Conservation (phyloP, 2,329 filamentous ascomycete genomes). For the Alternaria dauci region DNA sequence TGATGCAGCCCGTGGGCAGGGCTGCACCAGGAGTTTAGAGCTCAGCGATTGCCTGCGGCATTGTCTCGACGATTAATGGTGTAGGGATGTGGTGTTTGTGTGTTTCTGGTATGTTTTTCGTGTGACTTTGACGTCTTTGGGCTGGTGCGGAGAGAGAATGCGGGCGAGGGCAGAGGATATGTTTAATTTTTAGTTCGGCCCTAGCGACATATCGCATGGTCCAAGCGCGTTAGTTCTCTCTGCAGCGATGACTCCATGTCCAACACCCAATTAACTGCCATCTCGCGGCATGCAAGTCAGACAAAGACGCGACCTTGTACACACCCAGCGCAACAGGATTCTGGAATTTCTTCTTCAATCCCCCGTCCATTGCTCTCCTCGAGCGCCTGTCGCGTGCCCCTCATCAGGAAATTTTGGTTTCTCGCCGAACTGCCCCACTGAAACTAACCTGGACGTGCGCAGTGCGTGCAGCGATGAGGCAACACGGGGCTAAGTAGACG, state of each 20-base stretch:
- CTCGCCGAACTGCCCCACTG: slow-evolving; percentile 40
- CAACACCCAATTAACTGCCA: slow-evolving; percentile 20
- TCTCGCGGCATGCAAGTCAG: slow-evolving; percentile 22
- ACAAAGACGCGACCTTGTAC: slow-evolving; percentile 6
- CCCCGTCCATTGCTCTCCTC: slow-evolving; percentile 7
- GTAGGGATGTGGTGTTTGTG: slow-evolving; percentile 34
- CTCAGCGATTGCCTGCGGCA: slow-evolving; percentile 61
- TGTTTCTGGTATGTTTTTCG: slow-evolving; percentile 38
- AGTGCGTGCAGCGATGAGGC: slow-evolving; percentile 41
- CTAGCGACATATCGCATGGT: slow-evolving; percentile 33
- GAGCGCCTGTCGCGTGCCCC: slow-evolving; percentile 35
- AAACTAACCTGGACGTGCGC: slow-evolving; percentile 38
- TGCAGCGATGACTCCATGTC: slow-evolving; percentile 34
- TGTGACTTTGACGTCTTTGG: slow-evolving; percentile 54
- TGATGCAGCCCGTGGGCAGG: slow-evolving; percentile 52
- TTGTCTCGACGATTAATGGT: slow-evolving; percentile 56
- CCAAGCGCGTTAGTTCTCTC: slow-evolving; percentile 24
- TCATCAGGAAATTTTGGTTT: slow-evolving; percentile 27
- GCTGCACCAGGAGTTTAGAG: slow-evolving; percentile 71
- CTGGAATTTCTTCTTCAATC: slow-evolving; percentile 5
- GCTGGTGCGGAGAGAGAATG: slow-evolving; percentile 43
- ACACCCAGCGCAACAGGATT: slow-evolving; percentile 2
- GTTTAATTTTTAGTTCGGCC: slow-evolving; percentile 34
- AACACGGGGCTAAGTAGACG: slow-evolving; percentile 36
- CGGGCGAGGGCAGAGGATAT: slow-evolving; percentile 37